phyloP scores from a whole-genome alignment of 768 basidiomycete genomes.

The Boletellus sp. region DNA sequence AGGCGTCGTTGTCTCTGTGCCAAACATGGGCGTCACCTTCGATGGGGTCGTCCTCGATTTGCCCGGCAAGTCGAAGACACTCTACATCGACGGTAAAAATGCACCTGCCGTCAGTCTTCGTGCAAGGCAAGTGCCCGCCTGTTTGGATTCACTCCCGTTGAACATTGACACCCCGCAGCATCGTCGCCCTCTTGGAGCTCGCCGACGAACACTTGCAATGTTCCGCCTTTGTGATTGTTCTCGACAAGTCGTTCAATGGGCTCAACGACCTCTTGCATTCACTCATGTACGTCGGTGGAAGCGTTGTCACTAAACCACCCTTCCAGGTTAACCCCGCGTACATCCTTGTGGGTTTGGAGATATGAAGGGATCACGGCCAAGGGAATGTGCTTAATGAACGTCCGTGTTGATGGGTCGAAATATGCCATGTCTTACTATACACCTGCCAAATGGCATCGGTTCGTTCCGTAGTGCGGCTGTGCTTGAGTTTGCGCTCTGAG shows the following conservation, averaged over 20 bases:
- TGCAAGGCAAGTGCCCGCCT: slow-evolving; percentile 58
- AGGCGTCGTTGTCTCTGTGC: slow-evolving; percentile 69
- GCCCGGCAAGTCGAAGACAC: slow-evolving; percentile 65
- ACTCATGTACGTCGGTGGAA: slow-evolving; percentile 89
- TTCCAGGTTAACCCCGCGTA: slow-evolving; percentile 74
- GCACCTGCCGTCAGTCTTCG: slow-evolving; percentile 74
- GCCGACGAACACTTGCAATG: slow-evolving; percentile 83
- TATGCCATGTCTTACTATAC: slow-evolving; percentile 9
- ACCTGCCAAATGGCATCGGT: not conserved
- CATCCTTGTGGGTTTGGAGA: slow-evolving; percentile 83
- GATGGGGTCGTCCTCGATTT: slow-evolving; percentile 76
- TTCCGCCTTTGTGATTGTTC: slow-evolving; percentile 71
- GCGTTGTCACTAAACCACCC: slow-evolving; percentile 76
- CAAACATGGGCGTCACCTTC: slow-evolving; percentile 64
- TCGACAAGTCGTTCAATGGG: slow-evolving; percentile 69
- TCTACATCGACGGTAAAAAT: slow-evolving; percentile 84
- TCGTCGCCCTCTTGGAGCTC: slow-evolving; percentile 82
- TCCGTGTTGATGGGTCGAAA: slow-evolving; percentile 25
- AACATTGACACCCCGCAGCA: slow-evolving; percentile 40
- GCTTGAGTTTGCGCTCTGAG: no score
- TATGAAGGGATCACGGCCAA: slow-evolving; percentile 46
- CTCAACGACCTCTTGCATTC: slow-evolving; percentile 79
- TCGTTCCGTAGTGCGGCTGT: not conserved
- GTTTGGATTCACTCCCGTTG: slow-evolving; percentile 3
- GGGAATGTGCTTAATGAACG: slow-evolving; percentile 25